A percentile compares a stretch with the other conserved stretches of the same genome.
These are phyloP conservation scores for Mariannaea elegans DNA, from an alignment of 2,329 filamentous ascomycete genomes.

Conservation along the genomic window DNA sequence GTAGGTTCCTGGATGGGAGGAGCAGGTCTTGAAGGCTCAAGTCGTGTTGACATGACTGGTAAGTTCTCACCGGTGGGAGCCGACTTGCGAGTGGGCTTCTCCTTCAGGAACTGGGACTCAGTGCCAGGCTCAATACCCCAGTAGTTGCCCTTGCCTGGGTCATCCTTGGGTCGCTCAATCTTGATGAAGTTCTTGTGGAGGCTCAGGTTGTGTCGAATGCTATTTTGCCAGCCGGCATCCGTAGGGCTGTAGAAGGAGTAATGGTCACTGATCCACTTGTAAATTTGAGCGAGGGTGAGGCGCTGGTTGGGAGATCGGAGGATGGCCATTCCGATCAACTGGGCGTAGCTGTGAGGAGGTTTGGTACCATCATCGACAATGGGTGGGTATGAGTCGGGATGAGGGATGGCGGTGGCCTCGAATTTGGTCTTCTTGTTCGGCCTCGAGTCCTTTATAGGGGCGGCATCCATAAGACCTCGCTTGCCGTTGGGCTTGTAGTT, in stretches of 20 bases:
- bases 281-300: conserved; percentile 92
- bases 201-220: conserved; percentile 97
- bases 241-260: conserved; percentile 86
- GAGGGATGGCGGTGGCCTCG: conserved; percentile 66
- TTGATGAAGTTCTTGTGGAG: conserved; percentile 97
- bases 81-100: conserved; percentile 75
- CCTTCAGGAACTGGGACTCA: conserved; percentile 89
- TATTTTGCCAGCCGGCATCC: conserved; percentile 97
- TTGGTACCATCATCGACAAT: conserved; percentile 89
- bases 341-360: conserved; percentile 91
- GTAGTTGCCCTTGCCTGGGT: conserved; percentile 97
- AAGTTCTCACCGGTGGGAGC: conserved; percentile 65
- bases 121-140: conserved; percentile 93
- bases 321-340: conserved; percentile 96
- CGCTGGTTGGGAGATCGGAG: conserved; percentile 83
- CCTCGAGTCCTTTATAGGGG: conserved; percentile 74
- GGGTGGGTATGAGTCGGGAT: conserved; percentile 80
- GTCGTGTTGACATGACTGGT: conserved; percentile 65
- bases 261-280: conserved; percentile 98
- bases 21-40: conserved; percentile 59
- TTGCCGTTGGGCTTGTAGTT: conserved; percentile 64
- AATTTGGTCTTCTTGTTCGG: conserved; percentile 73
- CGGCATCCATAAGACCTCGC: conserved; percentile 75
- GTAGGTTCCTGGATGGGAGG: conserved; percentile 55
- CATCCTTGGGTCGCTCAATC: conserved; percentile 94